Percentiles rank a stretch among this genome's conserved stretches.
Evolutionary conservation across 805 yeast species (phyloP).

Genomic region (Hanseniaspora taiwanica): DNA sequence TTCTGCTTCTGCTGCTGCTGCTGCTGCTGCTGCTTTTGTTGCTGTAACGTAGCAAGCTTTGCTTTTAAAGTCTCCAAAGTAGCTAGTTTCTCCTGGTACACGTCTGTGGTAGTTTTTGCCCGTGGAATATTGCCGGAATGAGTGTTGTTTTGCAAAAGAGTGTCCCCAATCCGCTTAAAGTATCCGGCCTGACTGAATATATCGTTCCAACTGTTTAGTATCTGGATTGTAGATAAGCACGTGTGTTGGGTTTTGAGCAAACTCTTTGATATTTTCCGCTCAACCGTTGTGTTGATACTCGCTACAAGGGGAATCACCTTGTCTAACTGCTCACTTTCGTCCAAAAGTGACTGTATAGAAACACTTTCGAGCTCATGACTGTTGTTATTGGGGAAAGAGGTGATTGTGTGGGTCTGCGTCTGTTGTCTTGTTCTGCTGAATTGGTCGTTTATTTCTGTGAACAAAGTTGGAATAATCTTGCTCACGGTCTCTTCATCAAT

Average conservation of each 20-base stretch:
- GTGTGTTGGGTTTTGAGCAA: background rate
- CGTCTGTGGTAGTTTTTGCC: no score
- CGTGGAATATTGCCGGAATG: no score
- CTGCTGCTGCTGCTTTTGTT: no score
- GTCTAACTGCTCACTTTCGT: constrained; percentile 20
- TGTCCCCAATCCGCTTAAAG: background rate
- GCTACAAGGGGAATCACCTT: constrained; percentile 17
- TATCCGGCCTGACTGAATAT: background rate
- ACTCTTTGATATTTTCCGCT: background rate
- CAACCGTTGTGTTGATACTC: background rate
- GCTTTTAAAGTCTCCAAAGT: no score
- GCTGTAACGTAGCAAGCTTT: no score
- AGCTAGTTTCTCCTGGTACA: no score
- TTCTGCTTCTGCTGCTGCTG: no score
- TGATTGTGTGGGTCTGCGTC: no score
- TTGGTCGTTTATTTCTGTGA: constrained; percentile 19
- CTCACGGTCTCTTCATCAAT: constrained; percentile 15
- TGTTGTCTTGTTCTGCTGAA: constrained; percentile 8
- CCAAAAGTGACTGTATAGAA: constrained; percentile 17
- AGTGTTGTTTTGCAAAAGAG: no score
- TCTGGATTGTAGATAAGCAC: background rate
- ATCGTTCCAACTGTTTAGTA: background rate
- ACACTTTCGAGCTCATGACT: constrained; percentile 1
- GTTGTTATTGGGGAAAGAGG: constrained; percentile 6
- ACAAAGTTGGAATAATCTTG: constrained; percentile 21